phyloP scores from a whole-genome alignment of 768 basidiomycete species.

The Leucosporidium scottii region DNA sequence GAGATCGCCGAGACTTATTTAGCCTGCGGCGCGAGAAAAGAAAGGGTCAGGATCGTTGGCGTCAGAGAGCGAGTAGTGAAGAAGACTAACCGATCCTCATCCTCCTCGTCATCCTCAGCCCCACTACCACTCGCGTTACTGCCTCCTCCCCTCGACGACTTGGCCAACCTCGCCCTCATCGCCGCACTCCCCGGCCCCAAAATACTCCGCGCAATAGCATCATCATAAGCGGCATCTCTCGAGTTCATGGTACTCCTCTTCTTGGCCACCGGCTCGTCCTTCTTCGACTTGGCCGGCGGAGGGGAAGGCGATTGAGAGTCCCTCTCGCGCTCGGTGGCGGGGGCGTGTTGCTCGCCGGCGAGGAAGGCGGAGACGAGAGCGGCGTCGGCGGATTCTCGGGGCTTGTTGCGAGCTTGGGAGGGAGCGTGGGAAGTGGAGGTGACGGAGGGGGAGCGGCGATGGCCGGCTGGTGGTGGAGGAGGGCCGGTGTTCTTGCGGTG shows the following conservation, averaged over 20 bases:
- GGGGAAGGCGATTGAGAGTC: background rate
- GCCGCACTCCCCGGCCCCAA: conserved; percentile 20
- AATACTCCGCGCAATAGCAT: conserved; percentile 49
- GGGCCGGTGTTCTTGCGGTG: conserved; percentile 50
- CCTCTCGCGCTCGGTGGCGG: background rate
- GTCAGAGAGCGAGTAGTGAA: too few relatives aligned
- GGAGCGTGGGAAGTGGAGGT: conserved; percentile 61
- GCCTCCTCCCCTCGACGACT: conserved; percentile 35
- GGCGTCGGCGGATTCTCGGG: conserved; percentile 28
- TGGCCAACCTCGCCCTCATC: conserved; percentile 34
- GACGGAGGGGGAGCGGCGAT: conserved; percentile 50
- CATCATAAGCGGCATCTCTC: conserved; percentile 81
- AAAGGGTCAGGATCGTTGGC: too few relatives aligned
- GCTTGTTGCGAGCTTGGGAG: conserved; percentile 1
- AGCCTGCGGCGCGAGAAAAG: background rate
- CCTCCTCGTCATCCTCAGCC: conserved; percentile 10
- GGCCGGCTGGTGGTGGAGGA: conserved; percentile 44
- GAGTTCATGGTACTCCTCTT: conserved; percentile 97
- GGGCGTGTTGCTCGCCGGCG: conserved; percentile 23
- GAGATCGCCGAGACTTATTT: background rate
- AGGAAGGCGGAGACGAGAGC: conserved; percentile 19
- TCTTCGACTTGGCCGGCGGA: background rate
- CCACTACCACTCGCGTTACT: conserved; percentile 7
- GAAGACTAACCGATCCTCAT: conserved; percentile 3
- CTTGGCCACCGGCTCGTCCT: conserved; percentile 49